Base-by-base conservation (phyloP, 306 rosid genomes). In the Gillenia trifoliata region DNA sequence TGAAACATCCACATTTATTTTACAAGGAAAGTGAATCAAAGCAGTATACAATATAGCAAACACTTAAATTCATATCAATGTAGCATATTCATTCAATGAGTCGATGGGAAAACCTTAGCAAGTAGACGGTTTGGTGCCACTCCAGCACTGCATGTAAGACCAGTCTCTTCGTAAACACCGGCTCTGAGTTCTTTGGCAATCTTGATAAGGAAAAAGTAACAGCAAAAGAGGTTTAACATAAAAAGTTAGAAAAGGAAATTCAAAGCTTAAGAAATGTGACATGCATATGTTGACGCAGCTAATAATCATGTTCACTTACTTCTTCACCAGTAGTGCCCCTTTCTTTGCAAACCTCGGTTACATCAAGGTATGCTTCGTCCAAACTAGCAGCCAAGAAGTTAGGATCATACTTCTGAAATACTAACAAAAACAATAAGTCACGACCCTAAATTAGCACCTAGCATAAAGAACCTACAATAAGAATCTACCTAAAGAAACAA, bases 121-220 rank as follows among this genome's bases (percentile, higher is more conserved):
- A 94, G 97, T 65, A 91, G 66, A 75, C 88, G 91, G 78, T 94
- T 94, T 72, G 97, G 91, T 77, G 96, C 98, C 68, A 94, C 93
- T 78, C 98, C 98, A 79, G 94, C 98, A 67, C 98, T 94, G 70
- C 96, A 91, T 17, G 91, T 94, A 80, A 94, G 93, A 79, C 96
- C 97, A 43, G 98, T 94, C 84, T 90, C 95, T 75, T 87, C 91
- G 78, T 69, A 66, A 74, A 94, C 91, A 56, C 86, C 23, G 64
- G 80, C 77, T 83, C 98, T 88, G 77, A 94, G 91, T 83, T 90
- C 96, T 78, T 75, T 73, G 23, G 96, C 97, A 88, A 91, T 81
- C 98, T 91, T 72, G 62, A 75, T 52, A 71, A 28, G 34, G 66
- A 56, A 77, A 50, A 76, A 50, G 23, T 70, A 79, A 34, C 62